Evolutionary conservation across 208 protist species (phyloP), one percentile per base, ranked within the genome.

Genomic region (Acanthamoeba castellanii): DNA sequence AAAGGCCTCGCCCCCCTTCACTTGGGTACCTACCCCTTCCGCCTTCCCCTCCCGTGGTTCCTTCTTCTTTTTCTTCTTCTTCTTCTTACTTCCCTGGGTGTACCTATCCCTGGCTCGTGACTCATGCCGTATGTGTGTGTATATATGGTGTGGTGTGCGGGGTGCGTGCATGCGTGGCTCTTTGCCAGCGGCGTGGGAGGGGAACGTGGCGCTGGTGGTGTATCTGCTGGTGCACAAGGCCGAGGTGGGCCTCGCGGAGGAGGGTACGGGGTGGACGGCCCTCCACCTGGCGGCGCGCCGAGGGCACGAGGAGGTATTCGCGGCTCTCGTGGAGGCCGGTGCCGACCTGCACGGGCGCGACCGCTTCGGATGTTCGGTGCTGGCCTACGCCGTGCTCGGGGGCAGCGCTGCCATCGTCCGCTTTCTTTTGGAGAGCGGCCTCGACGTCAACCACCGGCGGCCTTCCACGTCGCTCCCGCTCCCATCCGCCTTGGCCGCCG

Each of bases 161-260:
- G 0, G 50, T 18, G 50, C 9, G 50, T 18, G 50, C 9, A 3
- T 55, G 50, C 16, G 9, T 18, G 50, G 0, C 13, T 66, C 22
- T 27, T 11, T 66, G 14, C 1, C 70, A 78, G 70, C 70, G 70
- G 70, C 70, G 70, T 78, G 70, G 70, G 70, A 78, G 37, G 70
- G 70, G 30, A 34, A 78, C 70, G 70, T 78, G 70, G 70, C 32
- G n/a, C 3, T 78, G 70, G 70, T 78, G 70, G 70, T 78, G 70
- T 47, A 13, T n/a, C 30, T 78, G 70, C 70, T 78, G 11, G 30
- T 42, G 5, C 70, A 78, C 37, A n/a, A n/a, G n/a, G 70, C 70
- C 37, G 70, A 34, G 20, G 70, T 78, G 20, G 30, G 37, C 8
- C 70, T 34, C 32, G 37, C 22, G 70, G 32, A 78, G 37, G 70